Base-by-base conservation (phyloP, 2,329 filamentous ascomycete species). In the Dactylellina parvicollis region DNA sequence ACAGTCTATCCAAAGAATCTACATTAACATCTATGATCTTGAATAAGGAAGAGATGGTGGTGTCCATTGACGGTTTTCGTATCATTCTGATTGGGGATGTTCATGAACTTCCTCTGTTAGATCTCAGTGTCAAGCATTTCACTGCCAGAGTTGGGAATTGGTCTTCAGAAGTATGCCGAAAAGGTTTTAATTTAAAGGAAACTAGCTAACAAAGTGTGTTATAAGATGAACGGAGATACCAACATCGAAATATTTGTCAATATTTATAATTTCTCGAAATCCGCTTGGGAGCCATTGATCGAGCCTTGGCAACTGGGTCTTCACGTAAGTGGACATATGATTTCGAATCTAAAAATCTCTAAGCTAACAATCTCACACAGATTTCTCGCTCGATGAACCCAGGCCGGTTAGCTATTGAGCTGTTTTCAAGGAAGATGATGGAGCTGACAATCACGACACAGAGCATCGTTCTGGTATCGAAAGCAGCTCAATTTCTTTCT, bases 191-290 rank as follows among this genome's bases (percentile, higher is more conserved):
- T 26, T 2, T 14, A 46, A 12, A 57, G 28, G 22, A 10, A 36
- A 38, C 18, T 26, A 9, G 30, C 56, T 74, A n/a, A 74, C 40
- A 16, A n/a, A 26, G 4, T 22, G 24, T 16, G 12, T 57, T 12
- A 4, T 40, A 89, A 89, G 20, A 85, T 99, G 80, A 92, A 89
- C 78, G 94, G 92, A 0, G 92, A 97, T 79, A 91, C 92, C 0
- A 90, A 88, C n/a, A 89, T 99, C 50, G 92, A 97, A 75, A 92
- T 94, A 75, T 96, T 96, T 80, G 87, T 96, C 77, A 99, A 98
- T 78, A 90, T 99, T 24, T 99, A 96, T 84, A 99, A 99, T 81
- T 99, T 99, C 82, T 95, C 95, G 12, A 99, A 99, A 80, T 99
- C 95, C 0, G 92, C 92, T 2, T 99, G 95, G 95, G 95, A 99